Conservation (phyloP, 2,329 filamentous ascomycete genomes). For the Apiospora kogelbergensis region DNA sequence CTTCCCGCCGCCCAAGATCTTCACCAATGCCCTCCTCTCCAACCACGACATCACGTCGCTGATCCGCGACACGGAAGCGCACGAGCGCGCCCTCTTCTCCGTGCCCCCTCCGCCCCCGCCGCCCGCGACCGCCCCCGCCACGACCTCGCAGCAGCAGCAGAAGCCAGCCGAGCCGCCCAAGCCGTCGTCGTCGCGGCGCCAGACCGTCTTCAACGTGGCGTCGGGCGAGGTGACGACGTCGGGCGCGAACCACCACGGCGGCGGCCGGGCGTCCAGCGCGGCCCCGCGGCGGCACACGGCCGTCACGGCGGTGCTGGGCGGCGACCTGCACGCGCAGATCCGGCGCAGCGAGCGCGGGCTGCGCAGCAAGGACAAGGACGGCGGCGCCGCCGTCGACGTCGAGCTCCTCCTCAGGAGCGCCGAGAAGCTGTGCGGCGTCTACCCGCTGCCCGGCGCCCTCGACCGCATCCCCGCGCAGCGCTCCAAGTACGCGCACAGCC, state of each 20-base stretch:
- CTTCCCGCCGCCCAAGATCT: conserved; percentile 89
- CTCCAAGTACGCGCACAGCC: conserved; percentile 68
- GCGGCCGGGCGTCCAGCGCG: conserved; percentile 43
- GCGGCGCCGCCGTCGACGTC: conserved; percentile 76
- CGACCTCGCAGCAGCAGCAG: conserved; percentile 37
- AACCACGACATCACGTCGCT: conserved; percentile 90
- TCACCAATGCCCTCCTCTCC: conserved; percentile 88
- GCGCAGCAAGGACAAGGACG: conserved; percentile 16
- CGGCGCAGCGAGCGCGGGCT: conserved; percentile 51
- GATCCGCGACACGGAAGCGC: conserved; percentile 91
- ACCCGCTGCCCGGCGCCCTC: conserved; percentile 75
- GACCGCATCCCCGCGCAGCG: conserved; percentile 76
- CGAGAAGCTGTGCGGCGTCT: conserved; percentile 87
- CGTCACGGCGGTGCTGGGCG: conserved; percentile 85
- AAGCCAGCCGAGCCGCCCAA: conserved; percentile 43
- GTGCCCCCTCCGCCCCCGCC: conserved; percentile 68
- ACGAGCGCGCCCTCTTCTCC: conserved; percentile 94
- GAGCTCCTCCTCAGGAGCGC: conserved; percentile 82
- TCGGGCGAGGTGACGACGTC: conserved; percentile 60
- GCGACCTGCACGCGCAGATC: conserved; percentile 83
- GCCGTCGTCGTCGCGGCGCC: conserved; percentile 47
- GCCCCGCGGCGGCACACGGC: conserved; percentile 73
- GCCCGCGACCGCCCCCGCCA: conserved; percentile 40
- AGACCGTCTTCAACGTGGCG: conserved; percentile 67
- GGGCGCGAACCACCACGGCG: conserved; percentile 44